Evolutionary conservation across 345 rosid genomes (phyloP).

Genomic region (thale cress (Arabidopsis thaliana)): TAIR10.1 NC_003075.7:18221501-18222000

Average conservation of each 20-base stretch:
- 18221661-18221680: slow-evolving; percentile 33
- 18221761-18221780: not conserved
- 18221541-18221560: slow-evolving; percentile 34
- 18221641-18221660: slow-evolving; percentile 5
- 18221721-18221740: slow-evolving; percentile 19
- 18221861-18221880: not conserved
- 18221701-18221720: slow-evolving; percentile 20
- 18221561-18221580: slow-evolving; percentile 13
- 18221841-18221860: slow-evolving; percentile 14
- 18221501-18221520: slow-evolving; percentile 43
- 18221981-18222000: slow-evolving; percentile 8
- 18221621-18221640: slow-evolving; percentile 1
- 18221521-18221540: slow-evolving; percentile 48
- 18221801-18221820: not conserved
- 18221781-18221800: not conserved
- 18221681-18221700: slow-evolving; percentile 8
- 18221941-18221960: not conserved
- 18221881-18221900: not conserved
- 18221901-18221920: slow-evolving; percentile 6
- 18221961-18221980: not conserved
- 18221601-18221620: slow-evolving; percentile 18
- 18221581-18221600: not conserved
- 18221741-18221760: slow-evolving; percentile 10
- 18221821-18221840: slow-evolving; percentile 21
- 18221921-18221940: slow-evolving; percentile 13